A percentile compares a stretch with the other conserved stretches of the same genome.
Conservation (phyloP, 2,329 filamentous ascomycete species). For the Alternaria arbusti region DNA sequence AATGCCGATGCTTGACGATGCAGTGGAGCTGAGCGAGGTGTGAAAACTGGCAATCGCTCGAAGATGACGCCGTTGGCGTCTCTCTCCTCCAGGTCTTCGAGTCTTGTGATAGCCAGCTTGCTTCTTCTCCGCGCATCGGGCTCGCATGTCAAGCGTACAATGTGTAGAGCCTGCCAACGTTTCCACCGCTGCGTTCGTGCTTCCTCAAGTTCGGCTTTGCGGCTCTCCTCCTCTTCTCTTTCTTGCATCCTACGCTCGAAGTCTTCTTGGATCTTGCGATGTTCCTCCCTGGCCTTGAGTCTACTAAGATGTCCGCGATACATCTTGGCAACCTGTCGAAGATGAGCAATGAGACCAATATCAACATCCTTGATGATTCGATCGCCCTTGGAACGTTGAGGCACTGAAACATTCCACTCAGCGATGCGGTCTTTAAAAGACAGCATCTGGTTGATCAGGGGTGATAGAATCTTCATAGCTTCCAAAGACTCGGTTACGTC, state of each 20-base stretch:
- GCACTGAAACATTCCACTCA: slow-evolving; percentile 27
- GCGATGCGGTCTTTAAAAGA: slow-evolving; percentile 32
- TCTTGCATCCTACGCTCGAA: slow-evolving; percentile 12
- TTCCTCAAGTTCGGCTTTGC: not conserved
- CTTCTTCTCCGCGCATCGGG: slow-evolving; percentile 17
- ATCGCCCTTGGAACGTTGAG: slow-evolving; percentile 21
- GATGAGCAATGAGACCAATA: slow-evolving; percentile 30
- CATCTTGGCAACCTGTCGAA: slow-evolving; percentile 20
- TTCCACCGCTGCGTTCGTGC: slow-evolving; percentile 12
- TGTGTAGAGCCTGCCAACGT: slow-evolving; percentile 42
- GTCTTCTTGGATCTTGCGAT: slow-evolving; percentile 5
- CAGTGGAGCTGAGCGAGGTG: slow-evolving; percentile 34
- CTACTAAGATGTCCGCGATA: slow-evolving; percentile 7
- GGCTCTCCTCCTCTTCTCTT: slow-evolving; percentile 5
- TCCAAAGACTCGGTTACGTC: slow-evolving; percentile 12
- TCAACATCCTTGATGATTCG: slow-evolving; percentile 33
- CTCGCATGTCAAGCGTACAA: slow-evolving; percentile 34
- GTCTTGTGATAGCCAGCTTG: slow-evolving; percentile 14
- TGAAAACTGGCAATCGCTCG: slow-evolving; percentile 49
- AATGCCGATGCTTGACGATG: slow-evolving; percentile 12
- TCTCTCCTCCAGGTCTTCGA: slow-evolving; percentile 29
- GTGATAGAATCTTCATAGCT: slow-evolving; percentile 24
- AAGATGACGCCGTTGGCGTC: slow-evolving; percentile 51
- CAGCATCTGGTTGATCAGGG: slow-evolving; percentile 25
- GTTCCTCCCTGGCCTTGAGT: slow-evolving; percentile 13